Percentiles rank a stretch among this genome's conserved stretches.
Evolutionary conservation across 306 rosid genomes (phyloP).

Genomic region (Acacia melanoxylon): DNA sequence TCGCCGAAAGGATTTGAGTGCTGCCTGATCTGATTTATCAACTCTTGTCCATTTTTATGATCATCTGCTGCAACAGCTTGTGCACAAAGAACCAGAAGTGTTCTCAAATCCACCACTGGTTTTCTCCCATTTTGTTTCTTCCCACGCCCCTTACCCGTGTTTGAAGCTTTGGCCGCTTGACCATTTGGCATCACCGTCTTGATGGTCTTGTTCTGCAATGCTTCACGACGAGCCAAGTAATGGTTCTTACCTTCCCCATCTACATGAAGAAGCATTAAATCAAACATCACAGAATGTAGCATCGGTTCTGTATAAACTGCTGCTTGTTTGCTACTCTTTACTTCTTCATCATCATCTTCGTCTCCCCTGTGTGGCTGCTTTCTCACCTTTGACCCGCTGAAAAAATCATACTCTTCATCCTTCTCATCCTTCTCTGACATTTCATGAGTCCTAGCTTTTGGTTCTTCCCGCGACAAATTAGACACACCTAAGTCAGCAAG

Average conservation of each 20-base stretch:
- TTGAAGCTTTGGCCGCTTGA: slow-evolving; percentile 44
- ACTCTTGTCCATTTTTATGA: slow-evolving; percentile 60
- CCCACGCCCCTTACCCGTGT: slow-evolving; percentile 59
- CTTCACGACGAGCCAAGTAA: slow-evolving; percentile 54
- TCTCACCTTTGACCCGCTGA: slow-evolving; percentile 50
- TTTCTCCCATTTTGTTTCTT: slow-evolving; percentile 69
- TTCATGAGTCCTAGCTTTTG: slow-evolving; percentile 33
- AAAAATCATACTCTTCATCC: slow-evolving; percentile 36
- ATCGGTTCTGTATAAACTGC: slow-evolving; percentile 72
- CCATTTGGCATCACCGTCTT: slow-evolving; percentile 40
- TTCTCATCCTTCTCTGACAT: slow-evolving; percentile 50
- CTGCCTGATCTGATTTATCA: slow-evolving; percentile 69
- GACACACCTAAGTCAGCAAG: slow-evolving; percentile 44
- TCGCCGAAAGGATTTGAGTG: slow-evolving; percentile 81
- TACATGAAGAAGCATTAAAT: slow-evolving; percentile 59
- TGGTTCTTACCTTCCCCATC: slow-evolving; percentile 48
- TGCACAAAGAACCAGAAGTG: slow-evolving; percentile 75
- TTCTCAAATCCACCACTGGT: slow-evolving; percentile 88
- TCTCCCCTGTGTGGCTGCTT: slow-evolving; percentile 56
- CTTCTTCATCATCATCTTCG: slow-evolving; percentile 50
- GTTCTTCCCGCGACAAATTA: slow-evolving; percentile 26
- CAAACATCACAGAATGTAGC: slow-evolving; percentile 61
- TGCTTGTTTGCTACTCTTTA: slow-evolving; percentile 67
- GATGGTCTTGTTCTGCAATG: slow-evolving; percentile 48
- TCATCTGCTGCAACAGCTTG: slow-evolving; percentile 98